These are phyloP conservation scores for Ashbya aceris DNA, from an alignment of 1,139 yeast genomes.

Conservation along the genomic window DNA sequence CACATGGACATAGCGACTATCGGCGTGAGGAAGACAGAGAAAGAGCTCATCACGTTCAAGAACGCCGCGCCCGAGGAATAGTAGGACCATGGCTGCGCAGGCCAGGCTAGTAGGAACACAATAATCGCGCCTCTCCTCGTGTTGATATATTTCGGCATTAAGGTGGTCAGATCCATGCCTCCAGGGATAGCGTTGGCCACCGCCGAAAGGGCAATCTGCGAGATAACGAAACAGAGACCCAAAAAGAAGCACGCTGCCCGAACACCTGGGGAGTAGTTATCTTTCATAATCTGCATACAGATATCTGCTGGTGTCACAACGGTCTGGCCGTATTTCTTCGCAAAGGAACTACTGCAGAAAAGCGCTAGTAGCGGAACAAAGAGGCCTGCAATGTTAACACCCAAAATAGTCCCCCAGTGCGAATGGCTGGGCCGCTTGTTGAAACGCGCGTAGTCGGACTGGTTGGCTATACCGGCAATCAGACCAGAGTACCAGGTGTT, in stretches of 20 bases:
- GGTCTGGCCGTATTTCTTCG: conserved; percentile 26
- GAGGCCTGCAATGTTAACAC: conserved; percentile 30
- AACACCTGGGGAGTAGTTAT: conserved; percentile 27
- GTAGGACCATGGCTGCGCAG: conserved; percentile 34
- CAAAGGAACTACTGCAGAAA: conserved; percentile 30
- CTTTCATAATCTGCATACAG: conserved; percentile 28
- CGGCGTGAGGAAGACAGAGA: conserved; percentile 31
- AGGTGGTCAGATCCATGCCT: conserved; percentile 36
- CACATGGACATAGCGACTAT: conserved; percentile 29
- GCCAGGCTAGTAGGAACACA: conserved; percentile 32
- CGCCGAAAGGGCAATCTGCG: conserved; percentile 32
- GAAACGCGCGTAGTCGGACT: conserved; percentile 39
- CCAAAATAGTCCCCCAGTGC: conserved; percentile 22
- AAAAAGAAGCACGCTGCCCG: conserved; percentile 35
- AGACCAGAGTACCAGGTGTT: conserved; percentile 31
- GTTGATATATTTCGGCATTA: conserved; percentile 32
- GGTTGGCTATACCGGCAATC: conserved; percentile 36
- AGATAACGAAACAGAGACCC: conserved; percentile 30
- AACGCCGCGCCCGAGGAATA: conserved; percentile 32
- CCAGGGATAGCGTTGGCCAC: conserved; percentile 35
- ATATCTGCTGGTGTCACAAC: conserved; percentile 33
- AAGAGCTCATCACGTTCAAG: conserved; percentile 31
- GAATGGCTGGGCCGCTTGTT: conserved; percentile 20
- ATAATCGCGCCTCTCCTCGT: conserved; percentile 33
- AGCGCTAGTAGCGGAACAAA: conserved; percentile 36